These are phyloP conservation scores for Xerophyta viscosa DNA, from an alignment of 106 monocot genomes.

Conservation along the genomic window DNA sequence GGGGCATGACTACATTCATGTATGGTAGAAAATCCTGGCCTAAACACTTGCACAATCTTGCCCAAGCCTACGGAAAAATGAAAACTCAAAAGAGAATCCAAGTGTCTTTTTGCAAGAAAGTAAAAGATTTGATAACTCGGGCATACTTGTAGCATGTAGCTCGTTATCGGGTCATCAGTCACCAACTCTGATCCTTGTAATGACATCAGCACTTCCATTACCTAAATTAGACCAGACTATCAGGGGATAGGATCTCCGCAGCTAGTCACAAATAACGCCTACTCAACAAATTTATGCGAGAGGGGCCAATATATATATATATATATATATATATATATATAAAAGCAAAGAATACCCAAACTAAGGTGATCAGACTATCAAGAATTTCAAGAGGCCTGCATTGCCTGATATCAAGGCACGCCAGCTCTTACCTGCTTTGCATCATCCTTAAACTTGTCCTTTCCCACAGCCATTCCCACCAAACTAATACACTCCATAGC, in stretches of 20 bases:
- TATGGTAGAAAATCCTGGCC: constrained; percentile 99
- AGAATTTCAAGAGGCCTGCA: too few species aligned
- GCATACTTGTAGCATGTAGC: constrained; percentile 91
- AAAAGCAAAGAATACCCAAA: too few species aligned
- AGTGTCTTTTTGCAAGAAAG: not conserved
- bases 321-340: too few species aligned
- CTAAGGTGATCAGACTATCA: too few species aligned
- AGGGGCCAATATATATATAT: too few species aligned
- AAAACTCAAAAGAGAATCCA: not conserved
- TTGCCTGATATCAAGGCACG: too few species aligned
- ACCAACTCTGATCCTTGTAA: constrained; percentile 93
- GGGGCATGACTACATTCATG: constrained; percentile 98
- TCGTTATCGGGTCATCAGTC: constrained; percentile 86
- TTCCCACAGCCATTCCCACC: constrained; percentile 97
- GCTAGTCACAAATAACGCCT: not conserved
- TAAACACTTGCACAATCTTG: constrained; percentile 92
- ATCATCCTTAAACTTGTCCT: constrained; percentile 91
- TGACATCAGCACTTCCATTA: constrained; percentile 96
- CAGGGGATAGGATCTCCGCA: not conserved
- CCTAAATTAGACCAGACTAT: constrained; percentile 26
- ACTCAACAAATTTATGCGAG: not conserved
- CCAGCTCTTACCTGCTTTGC: constrained; percentile 64
- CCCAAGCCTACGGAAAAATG: constrained; percentile 67
- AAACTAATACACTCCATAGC: constrained; percentile 98
- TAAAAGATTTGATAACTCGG: not conserved